A percentile compares a stretch with the other conserved stretches of the same genome.
Conservation (phyloP, 2,329 filamentous ascomycete species). For the Colletotrichum tamarilloi region DNA sequence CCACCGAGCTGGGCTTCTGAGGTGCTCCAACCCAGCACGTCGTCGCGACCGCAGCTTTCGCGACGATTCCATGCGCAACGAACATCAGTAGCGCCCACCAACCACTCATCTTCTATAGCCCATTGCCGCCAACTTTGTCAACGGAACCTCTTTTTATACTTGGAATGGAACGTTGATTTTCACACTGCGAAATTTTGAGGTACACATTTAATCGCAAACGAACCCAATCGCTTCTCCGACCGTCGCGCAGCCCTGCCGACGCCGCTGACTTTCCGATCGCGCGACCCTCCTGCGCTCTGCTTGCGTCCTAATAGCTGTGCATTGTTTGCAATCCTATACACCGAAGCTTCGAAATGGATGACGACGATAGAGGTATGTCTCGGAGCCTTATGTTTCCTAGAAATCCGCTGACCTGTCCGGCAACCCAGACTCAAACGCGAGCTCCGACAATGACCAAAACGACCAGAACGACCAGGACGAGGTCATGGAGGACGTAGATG, state of each 20-base stretch:
- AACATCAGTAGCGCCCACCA: neutral
- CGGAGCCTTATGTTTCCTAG: no score
- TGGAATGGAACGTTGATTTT: neutral
- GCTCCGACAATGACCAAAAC: conserved; percentile 61
- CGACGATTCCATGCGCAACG: conserved; percentile 4
- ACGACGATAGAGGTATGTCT: conserved; percentile 43
- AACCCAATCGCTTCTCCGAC: neutral
- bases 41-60: conserved; percentile 34
- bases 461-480: conserved; percentile 63
- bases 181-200: no score
- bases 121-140: neutral
- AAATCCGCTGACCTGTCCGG: neutral
- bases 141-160: neutral
- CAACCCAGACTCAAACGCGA: conserved; percentile 49
- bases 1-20: neutral
- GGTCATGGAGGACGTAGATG: conserved; percentile 64
- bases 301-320: neutral
- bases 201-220: neutral
- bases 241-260: neutral
- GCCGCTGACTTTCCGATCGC: neutral
- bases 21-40: conserved; percentile 18
- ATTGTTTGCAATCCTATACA: neutral
- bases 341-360: conserved; percentile 39
- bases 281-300: neutral
- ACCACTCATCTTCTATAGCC: neutral